Base-by-base conservation (phyloP, 768 basidiomycete species). In the Phylloporus rhodoxanthus region DNA sequence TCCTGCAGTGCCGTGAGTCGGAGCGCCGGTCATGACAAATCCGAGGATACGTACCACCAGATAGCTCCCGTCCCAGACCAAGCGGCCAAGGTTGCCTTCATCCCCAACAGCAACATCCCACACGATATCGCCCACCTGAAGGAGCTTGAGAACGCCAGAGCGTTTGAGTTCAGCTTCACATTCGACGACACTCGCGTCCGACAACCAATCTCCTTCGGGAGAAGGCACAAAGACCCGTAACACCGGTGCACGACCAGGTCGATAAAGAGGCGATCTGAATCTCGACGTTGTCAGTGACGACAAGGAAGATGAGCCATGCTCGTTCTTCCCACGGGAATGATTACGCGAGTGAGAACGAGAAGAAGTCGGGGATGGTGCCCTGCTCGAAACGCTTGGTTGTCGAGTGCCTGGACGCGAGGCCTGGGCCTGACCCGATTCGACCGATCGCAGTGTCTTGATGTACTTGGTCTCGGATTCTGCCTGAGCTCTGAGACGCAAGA, bases 61-160 rank as follows among this genome's bases (percentile, higher is more conserved):
- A 68, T 90, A 92, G 52, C 79, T 81, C n/a, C 90, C 90, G 62
- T 91, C 91, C 89, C 89, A 92, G 8, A 91, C 74, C 66, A 91
- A 62, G 54, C 86, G 70, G n/a, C 90, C 90, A 7, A 83, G 75
- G 64, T 92, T 91, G 1, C 84, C 87, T 62, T 92, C 89, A 61
- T 91, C 89, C 8, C 86, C 85, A 1, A 87, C 86, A 5, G 89
- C 91, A 13, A 84, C 74, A 58, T 92, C 91, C 88, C 90, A 92
- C 13, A 92, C 80, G 1, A 91, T 81, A 63, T 93, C 90, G 1
- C 90, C 90, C 25, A 81, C 72, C 42, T 84, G 74, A 66, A 93
- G 65, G 39, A 88, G 65, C 37, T 72, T 72, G 57, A 74, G 55
- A 30, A 90, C 75, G 2, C 64, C 53, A 8, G 59, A 57, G 10